phyloP scores from a whole-genome alignment of 345 rosid genomes.

The Citrus sp. region DNA sequence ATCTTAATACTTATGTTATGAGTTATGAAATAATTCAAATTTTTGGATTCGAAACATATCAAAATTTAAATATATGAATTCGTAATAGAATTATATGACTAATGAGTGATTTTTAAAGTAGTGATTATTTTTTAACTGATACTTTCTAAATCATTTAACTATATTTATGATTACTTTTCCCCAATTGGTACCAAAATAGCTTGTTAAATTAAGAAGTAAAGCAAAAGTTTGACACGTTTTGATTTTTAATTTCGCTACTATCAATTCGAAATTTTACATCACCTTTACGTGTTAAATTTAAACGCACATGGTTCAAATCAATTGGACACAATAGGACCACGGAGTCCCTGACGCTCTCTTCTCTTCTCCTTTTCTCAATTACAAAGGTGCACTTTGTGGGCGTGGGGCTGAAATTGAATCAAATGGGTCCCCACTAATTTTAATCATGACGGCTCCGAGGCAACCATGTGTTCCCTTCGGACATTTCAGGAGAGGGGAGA shows the following conservation, averaged over 20 bases:
- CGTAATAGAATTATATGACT: too few species aligned
- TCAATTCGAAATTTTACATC: constrained; percentile 8
- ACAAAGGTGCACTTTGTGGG: constrained; percentile 2
- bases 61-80: too few species aligned
- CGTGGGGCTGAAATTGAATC: constrained; percentile 25
- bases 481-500: background rate
- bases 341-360: background rate
- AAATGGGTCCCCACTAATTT: constrained; percentile 14
- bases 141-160: background rate
- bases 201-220: background rate
- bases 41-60: too few species aligned
- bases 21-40: too few species aligned
- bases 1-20: too few species aligned
- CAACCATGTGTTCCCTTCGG: constrained; percentile 20
- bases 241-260: background rate
- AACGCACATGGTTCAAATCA: constrained; percentile 17
- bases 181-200: background rate
- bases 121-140: too few species aligned
- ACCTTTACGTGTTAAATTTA: constrained; percentile 1
- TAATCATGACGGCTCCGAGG: constrained; percentile 14
- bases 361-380: background rate
- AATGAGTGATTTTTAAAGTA: too few species aligned
- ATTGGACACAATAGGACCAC: background rate
- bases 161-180: background rate
- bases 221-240: constrained; percentile 1